These are phyloP conservation scores for Pneumocystis canis DNA, from an alignment of 1,139 yeast genomes.

Conservation along the genomic window DNA sequence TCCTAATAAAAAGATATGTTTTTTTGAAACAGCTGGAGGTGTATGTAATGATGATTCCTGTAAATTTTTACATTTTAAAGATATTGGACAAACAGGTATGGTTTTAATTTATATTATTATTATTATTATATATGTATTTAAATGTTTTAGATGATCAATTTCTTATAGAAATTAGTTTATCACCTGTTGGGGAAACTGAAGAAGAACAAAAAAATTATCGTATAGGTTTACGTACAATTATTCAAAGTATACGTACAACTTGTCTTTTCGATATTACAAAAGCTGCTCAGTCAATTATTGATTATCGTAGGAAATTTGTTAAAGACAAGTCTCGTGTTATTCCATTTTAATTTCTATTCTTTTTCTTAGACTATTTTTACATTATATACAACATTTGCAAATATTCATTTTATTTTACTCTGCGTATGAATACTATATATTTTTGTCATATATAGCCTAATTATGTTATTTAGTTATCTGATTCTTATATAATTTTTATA, in stretches of 20 bases:
- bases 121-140: background rate
- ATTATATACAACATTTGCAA: background rate
- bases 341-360: background rate
- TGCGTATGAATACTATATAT: background rate
- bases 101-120: background rate
- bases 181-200: slow-evolving; percentile 3
- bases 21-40: slow-evolving; percentile 13
- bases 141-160: background rate
- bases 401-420: background rate
- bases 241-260: background rate
- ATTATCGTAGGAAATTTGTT: background rate
- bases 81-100: slow-evolving; percentile 3
- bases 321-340: background rate
- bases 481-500: background rate
- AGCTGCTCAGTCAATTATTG: background rate
- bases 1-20: slow-evolving; percentile 9
- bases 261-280: background rate
- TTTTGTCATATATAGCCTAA: background rate
- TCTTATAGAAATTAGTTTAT: background rate
- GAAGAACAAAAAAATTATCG: slow-evolving; percentile 1
- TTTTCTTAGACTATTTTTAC: background rate
- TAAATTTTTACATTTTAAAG: slow-evolving; percentile 7
- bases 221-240: background rate
- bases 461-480: background rate
- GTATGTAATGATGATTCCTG: slow-evolving; percentile 13